phyloP scores from a whole-genome alignment of 768 basidiomycete species.

The Crucibulum laeve region DNA sequence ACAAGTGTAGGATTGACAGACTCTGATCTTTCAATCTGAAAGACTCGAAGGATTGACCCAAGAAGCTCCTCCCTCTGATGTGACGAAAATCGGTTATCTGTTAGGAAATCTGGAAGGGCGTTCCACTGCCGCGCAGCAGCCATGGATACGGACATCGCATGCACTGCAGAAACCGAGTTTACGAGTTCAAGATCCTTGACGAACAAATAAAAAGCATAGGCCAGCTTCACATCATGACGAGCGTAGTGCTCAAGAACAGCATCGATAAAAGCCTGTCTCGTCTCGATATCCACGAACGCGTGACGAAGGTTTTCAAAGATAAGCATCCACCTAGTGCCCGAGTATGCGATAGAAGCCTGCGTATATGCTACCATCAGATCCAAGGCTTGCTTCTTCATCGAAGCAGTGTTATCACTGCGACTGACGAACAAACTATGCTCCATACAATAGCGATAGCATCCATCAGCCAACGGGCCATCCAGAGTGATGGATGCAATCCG shows the following conservation, averaged over 20 bases:
- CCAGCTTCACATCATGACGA: slow-evolving; percentile 22
- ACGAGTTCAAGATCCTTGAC: slow-evolving; percentile 15
- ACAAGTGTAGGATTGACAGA: slow-evolving; percentile 23
- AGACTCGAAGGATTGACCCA: slow-evolving; percentile 28
- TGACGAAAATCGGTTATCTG: slow-evolving; percentile 20
- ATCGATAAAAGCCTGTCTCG: slow-evolving; percentile 23
- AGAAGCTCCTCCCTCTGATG: slow-evolving; percentile 32
- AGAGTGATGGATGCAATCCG: slow-evolving; percentile 33
- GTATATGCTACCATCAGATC: slow-evolving; percentile 31
- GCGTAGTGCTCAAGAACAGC: slow-evolving; percentile 14
- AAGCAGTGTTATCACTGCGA: slow-evolving; percentile 8
- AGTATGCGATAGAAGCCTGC: slow-evolving; percentile 20
- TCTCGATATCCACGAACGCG: slow-evolving; percentile 15
- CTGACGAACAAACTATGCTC: slow-evolving; percentile 21
- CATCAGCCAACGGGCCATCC: slow-evolving; percentile 31
- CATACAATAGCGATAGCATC: slow-evolving; percentile 27
- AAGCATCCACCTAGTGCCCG: slow-evolving; percentile 19
- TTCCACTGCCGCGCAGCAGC: slow-evolving; percentile 22
- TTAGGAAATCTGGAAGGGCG: slow-evolving; percentile 29
- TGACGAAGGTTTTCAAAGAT: slow-evolving; percentile 24
- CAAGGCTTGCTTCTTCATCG: slow-evolving; percentile 19
- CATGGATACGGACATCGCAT: slow-evolving; percentile 27
- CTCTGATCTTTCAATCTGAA: slow-evolving; percentile 27
- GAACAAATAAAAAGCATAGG: slow-evolving; percentile 28
- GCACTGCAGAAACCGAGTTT: slow-evolving; percentile 16